Percentiles rank a stretch among this genome's conserved stretches.
These are phyloP conservation scores for Candida tropicalis DNA, from an alignment of 1,139 yeast genomes.

Conservation along the genomic window DNA sequence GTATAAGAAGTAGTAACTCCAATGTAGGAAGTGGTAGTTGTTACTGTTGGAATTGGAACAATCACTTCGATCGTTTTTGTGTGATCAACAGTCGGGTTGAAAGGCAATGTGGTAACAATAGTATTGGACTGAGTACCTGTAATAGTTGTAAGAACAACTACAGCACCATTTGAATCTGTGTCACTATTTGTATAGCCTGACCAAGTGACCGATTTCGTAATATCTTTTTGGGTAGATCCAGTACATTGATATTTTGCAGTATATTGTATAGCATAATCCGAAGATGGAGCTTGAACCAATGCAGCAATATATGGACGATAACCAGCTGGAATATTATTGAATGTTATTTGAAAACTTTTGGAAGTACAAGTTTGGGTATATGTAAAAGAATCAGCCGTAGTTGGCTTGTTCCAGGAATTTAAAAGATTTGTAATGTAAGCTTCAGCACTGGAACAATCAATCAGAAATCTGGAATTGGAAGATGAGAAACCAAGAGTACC, in stretches of 20 bases:
- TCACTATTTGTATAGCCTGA: slow-evolving; percentile 13
- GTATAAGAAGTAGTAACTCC: slow-evolving; percentile 1
- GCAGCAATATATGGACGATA: slow-evolving; percentile 32
- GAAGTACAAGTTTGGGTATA: slow-evolving; percentile 21
- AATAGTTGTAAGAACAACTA: slow-evolving; percentile 22
- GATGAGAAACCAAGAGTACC: slow-evolving; percentile 27
- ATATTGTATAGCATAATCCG: slow-evolving; percentile 3
- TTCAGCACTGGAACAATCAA: slow-evolving; percentile 28
- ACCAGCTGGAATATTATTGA: slow-evolving; percentile 32
- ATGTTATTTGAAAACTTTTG: slow-evolving; percentile 17
- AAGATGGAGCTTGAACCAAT: slow-evolving; percentile 11
- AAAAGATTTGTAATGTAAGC: slow-evolving; percentile 24
- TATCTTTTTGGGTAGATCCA: slow-evolving; percentile 3
- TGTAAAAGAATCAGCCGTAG: slow-evolving; percentile 9
- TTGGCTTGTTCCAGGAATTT: slow-evolving; percentile 28
- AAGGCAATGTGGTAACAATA: slow-evolving; percentile 23
- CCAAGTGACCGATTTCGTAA: slow-evolving; percentile 13
- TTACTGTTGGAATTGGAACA: slow-evolving; percentile 19
- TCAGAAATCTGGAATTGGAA: background rate
- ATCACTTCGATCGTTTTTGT: slow-evolving; percentile 23
- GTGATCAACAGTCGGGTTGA: slow-evolving; percentile 13
- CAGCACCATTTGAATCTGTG: slow-evolving; percentile 25
- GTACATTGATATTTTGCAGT: slow-evolving; percentile 22
- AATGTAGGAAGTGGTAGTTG: slow-evolving; percentile 16
- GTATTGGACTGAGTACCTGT: slow-evolving; percentile 30